Conservation (phyloP, 768 basidiomycete genomes). For the Panaeolus papilionaceus region DNA sequence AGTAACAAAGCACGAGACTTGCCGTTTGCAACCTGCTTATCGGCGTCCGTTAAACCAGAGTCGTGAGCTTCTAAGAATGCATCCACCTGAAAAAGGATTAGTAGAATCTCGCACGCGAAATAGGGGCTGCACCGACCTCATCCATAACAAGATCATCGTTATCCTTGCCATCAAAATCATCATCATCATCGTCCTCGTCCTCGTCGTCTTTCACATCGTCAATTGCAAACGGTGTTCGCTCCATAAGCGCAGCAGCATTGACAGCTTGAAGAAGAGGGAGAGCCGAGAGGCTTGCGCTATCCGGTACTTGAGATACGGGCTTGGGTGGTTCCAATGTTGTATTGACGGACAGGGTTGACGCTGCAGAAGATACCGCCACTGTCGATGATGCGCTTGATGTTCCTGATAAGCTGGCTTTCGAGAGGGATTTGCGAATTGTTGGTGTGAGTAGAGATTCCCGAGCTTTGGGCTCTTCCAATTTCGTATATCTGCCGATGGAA, state of each 20-base stretch:
- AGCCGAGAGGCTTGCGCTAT: slow-evolving; percentile 53
- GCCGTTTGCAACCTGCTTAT: slow-evolving; percentile 82
- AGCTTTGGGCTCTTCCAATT: slow-evolving; percentile 86
- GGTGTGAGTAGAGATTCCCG: slow-evolving; percentile 86
- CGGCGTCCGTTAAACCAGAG: slow-evolving; percentile 80
- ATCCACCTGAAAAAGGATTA: slow-evolving; percentile 63
- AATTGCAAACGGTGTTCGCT: slow-evolving; percentile 95
- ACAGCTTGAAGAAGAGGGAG: slow-evolving; percentile 76
- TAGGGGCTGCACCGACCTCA: slow-evolving; percentile 58
- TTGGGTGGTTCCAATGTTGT: slow-evolving; percentile 38
- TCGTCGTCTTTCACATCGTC: slow-evolving; percentile 92
- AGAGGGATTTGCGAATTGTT: slow-evolving; percentile 63
- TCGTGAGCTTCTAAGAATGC: slow-evolving; percentile 96
- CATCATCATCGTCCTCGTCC: slow-evolving; percentile 69
- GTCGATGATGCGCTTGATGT: slow-evolving; percentile 35
- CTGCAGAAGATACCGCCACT: slow-evolving; percentile 37
- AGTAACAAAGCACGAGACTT: slow-evolving; percentile 27
- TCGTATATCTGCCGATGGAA: slow-evolving; percentile 85
- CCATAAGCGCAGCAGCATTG: slow-evolving; percentile 86
- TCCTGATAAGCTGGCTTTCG: slow-evolving; percentile 55
- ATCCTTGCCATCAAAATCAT: slow-evolving; percentile 63
- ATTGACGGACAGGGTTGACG: slow-evolving; percentile 60
- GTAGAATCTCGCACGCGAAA: slow-evolving; percentile 17
- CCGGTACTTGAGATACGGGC: slow-evolving; percentile 38
- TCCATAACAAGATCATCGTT: slow-evolving; percentile 76